A percentile compares a stretch with the other conserved stretches of the same genome.
Conservation (phyloP, 768 basidiomycete species). For the Russula emetica region DNA sequence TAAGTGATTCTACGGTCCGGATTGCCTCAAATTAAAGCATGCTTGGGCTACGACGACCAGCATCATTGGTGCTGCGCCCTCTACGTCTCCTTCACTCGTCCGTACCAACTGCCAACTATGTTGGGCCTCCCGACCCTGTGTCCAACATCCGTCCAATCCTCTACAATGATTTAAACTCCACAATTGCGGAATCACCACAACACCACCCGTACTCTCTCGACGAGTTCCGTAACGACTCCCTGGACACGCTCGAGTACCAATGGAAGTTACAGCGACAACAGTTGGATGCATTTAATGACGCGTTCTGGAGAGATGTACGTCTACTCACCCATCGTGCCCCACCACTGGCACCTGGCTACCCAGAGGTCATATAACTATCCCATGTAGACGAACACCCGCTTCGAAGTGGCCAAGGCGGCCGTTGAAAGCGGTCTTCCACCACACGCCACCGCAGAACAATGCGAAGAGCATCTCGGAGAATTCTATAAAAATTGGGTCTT, state of each 20-base stretch:
- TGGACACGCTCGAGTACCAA: conserved; percentile 51
- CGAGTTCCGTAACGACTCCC: conserved; percentile 51
- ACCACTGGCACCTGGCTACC: background rate
- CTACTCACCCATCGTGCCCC: background rate
- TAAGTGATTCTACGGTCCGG: too few species aligned
- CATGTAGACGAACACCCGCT: conserved; percentile 74
- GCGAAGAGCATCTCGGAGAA: conserved; percentile 63
- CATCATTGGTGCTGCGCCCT: conserved; percentile 20
- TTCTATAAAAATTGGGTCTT: conserved; percentile 74
- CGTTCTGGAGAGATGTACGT: conserved; percentile 79
- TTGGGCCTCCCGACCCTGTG: conserved; percentile 73
- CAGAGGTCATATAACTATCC: background rate
- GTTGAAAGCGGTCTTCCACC: conserved; percentile 54
- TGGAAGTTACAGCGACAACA: conserved; percentile 67
- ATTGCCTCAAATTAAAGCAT: background rate
- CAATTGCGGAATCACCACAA: conserved; percentile 25
- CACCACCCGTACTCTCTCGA: conserved; percentile 81
- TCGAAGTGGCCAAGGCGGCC: conserved; percentile 62
- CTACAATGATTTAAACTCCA: conserved; percentile 53
- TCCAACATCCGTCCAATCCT: conserved; percentile 78
- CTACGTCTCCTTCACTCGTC: conserved; percentile 26
- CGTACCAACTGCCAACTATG: conserved; percentile 33
- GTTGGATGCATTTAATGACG: conserved; percentile 69
- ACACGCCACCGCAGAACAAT: conserved; percentile 47
- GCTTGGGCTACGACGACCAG: conserved; percentile 14